Evolutionary conservation across 257 asterid species (phyloP), one percentile per base, ranked within the genome.

Genomic region (Ligustrum vulgare): DNA sequence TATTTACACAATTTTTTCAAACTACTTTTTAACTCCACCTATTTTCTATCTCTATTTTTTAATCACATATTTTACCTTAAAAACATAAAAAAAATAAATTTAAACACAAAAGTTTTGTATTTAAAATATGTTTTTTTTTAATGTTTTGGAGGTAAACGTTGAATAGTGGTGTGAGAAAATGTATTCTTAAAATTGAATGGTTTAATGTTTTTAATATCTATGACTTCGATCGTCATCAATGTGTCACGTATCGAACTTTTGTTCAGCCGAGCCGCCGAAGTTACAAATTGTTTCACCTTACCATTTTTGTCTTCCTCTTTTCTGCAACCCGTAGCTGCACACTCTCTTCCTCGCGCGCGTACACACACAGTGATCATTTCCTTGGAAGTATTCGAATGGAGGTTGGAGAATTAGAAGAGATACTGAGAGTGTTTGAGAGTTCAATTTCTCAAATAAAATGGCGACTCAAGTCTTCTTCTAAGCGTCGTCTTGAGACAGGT

Each of bases 401-500:
- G 70, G 79, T 70, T 25, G 80, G 58, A 8, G 78, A 71, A 41
- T 31, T 80, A 70, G 89, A 86, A 58, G 88, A 80, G 81, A 64
- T 70, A 66, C 36, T 88, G 80, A 81, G 71, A 72, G 87, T 81
- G 43, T 87, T 91, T 25, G 91, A 89, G 56, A 72, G 86, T 9
- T 81, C 92, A 54, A 87, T 93, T 75, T 87, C 89, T 77, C 86
- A 72, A 69, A 87, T 87, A 75, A 86, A 91, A 86, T 91, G 98
- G 97, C 87, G 90, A 80, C 91, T 93, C 72, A 89, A 82, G 80
- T 70, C 80, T 79, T 79, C 94, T 22, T 89, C 97, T 9, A 93
- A 86, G 81, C 86, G 78, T 78, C 97, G 98, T 77, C 95, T 93
- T 35, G 88, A 91, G 81, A 93, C 84, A 41, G 97, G 96, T 89